A percentile compares a stretch with the other conserved stretches of the same genome.
Conservation (phyloP, 768 basidiomycete species). For the Epithele typhae region DNA sequence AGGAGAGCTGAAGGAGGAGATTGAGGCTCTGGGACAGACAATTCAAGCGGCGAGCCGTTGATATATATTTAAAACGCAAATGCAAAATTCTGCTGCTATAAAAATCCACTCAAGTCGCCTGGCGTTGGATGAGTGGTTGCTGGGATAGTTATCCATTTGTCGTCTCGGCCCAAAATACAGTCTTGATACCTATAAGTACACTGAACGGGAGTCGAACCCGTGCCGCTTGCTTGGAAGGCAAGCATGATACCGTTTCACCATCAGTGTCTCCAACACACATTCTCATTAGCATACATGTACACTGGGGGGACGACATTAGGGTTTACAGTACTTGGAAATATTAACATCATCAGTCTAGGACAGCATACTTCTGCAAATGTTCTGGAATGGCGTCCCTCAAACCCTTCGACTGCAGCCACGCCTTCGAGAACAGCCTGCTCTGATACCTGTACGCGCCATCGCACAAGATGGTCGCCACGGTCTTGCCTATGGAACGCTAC, state of each 20-base stretch:
- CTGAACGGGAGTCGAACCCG: constrained; percentile 24
- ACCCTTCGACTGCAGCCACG: constrained; percentile 83
- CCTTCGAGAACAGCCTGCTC: constrained; percentile 89
- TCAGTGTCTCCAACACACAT: no score
- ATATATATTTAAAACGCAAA: no score
- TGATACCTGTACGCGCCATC: constrained; percentile 99
- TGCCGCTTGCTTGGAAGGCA: constrained; percentile 61
- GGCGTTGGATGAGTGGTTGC: no score
- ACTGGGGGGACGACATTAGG: no score
- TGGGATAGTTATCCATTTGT: no score
- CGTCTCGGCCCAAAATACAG: no score
- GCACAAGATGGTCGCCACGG: constrained; percentile 83
- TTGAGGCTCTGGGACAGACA: constrained; percentile 33
- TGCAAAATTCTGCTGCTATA: no score
- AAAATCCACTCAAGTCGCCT: no score
- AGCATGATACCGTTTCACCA: constrained; percentile 60
- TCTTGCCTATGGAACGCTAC: constrained; percentile 52
- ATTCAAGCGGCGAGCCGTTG: no score
- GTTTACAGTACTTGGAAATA: no score
- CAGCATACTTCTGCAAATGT: constrained; percentile 84
- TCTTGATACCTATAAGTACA: constrained; percentile 9
- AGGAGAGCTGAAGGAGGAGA: constrained; percentile 37
- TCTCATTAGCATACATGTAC: no score
- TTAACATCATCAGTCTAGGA: constrained; percentile 51
- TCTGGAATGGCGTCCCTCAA: constrained; percentile 76